These are phyloP conservation scores for Nemophila menziesii DNA, from an alignment of 257 asterid species.

Conservation along the genomic window DNA sequence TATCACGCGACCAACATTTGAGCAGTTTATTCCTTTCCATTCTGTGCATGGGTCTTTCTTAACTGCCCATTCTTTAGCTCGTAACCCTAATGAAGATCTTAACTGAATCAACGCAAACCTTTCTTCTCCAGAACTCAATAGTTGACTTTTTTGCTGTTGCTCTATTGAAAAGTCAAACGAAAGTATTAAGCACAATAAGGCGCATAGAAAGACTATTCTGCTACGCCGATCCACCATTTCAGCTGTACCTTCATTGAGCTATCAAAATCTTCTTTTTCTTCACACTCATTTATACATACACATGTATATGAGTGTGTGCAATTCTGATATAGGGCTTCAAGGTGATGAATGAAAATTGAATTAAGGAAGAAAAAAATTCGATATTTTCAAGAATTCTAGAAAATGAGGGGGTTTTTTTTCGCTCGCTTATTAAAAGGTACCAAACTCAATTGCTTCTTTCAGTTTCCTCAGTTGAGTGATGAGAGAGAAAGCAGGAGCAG, in stretches of 20 bases:
- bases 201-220: not conserved
- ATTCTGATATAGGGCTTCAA: not conserved
- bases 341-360: not conserved
- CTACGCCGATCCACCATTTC: constrained; percentile 44
- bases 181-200: not conserved
- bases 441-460: not conserved
- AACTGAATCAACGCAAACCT: constrained; percentile 41
- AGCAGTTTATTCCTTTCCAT: constrained; percentile 63
- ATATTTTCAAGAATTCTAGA: not conserved
- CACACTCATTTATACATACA: constrained; percentile 16
- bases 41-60: constrained; percentile 47
- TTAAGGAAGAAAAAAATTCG: not conserved
- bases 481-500: not conserved
- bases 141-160: constrained; percentile 12
- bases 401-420: not conserved
- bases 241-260: constrained; percentile 38
- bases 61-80: constrained; percentile 48
- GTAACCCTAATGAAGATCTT: constrained; percentile 51
- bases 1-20: constrained; percentile 7
- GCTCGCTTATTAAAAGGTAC: not conserved
- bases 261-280: constrained; percentile 10
- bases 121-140: constrained; percentile 28
- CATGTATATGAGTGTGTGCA: not conserved
- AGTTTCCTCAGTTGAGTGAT: not conserved
- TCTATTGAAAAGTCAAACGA: constrained; percentile 1